Evolutionary conservation across 108 stramenopile species (phyloP).

Genomic region (Cyclotella cryptica): DNA sequence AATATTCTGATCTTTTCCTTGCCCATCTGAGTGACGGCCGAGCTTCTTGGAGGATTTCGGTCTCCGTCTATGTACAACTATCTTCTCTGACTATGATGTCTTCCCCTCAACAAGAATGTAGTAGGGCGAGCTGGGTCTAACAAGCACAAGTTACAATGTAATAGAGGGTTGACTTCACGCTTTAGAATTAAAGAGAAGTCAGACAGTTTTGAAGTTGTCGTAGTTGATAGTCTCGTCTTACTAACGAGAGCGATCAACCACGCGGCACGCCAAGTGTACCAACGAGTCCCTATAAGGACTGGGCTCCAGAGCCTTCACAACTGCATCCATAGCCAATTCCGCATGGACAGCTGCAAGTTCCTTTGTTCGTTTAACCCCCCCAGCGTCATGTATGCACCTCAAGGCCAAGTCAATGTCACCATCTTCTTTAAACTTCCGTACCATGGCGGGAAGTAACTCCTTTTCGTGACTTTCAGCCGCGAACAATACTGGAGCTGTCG

Average conservation of each 20-base stretch:
- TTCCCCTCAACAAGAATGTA: too few species aligned
- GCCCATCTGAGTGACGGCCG: too few species aligned
- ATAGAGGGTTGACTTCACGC: too few species aligned
- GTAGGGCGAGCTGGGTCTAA: too few species aligned
- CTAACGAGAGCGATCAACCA: constrained; percentile 73
- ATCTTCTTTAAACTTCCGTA: constrained; percentile 85
- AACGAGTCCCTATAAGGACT: constrained; percentile 76
- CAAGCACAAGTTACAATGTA: too few species aligned
- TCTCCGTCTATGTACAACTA: too few species aligned
- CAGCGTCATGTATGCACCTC: constrained; percentile 51
- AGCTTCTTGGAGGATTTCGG: too few species aligned
- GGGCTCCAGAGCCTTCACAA: constrained; percentile 54
- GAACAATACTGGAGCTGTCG: constrained; percentile 97
- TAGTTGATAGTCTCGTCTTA: too few species aligned
- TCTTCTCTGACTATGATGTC: too few species aligned
- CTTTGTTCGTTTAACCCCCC: constrained; percentile 86
- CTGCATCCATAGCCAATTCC: constrained; percentile 90
- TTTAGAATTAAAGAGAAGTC: too few species aligned
- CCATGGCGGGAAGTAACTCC: constrained; percentile 74
- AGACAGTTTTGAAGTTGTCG: not conserved
- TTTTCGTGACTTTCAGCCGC: constrained; percentile 87
- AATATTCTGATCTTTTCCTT: too few species aligned
- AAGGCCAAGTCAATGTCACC: constrained; percentile 92
- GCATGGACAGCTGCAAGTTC: constrained; percentile 94
- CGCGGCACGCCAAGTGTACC: constrained; percentile 79